phyloP scores from a whole-genome alignment of 2,329 filamentous ascomycete genomes.

The Helminthosporium solani region DNA sequence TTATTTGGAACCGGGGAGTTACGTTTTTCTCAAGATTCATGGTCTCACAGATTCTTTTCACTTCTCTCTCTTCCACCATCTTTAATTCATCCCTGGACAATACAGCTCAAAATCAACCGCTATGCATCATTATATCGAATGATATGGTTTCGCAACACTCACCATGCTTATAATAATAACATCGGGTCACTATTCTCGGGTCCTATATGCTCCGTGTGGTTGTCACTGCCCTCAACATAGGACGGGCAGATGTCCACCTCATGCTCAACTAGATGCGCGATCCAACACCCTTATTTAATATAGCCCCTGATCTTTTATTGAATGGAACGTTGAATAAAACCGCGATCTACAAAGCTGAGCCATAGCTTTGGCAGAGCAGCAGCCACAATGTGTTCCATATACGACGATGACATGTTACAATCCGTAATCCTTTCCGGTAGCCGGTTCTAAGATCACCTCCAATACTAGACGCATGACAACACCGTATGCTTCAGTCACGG shows the following conservation, averaged over 20 bases:
- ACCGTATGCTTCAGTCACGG: slow-evolving; percentile 43
- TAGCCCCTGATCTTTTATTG: slow-evolving; percentile 18
- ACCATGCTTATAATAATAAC: too few species aligned
- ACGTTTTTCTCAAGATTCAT: too few species aligned
- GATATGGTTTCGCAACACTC: too few species aligned
- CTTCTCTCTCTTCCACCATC: too few species aligned
- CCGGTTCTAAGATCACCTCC: too few species aligned
- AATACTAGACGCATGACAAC: slow-evolving; percentile 8
- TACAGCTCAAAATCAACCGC: too few species aligned
- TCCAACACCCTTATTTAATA: slow-evolving; percentile 1
- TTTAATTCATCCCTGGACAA: too few species aligned
- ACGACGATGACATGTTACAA: slow-evolving; percentile 13
- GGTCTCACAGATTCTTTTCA: too few species aligned
- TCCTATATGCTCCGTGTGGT: too few species aligned
- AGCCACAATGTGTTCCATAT: slow-evolving; percentile 17
- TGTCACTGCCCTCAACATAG: slow-evolving; percentile 13
- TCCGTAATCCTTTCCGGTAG: slow-evolving; percentile 30
- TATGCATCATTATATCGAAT: too few species aligned
- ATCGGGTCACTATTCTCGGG: not conserved
- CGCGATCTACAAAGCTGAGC: slow-evolving; percentile 19
- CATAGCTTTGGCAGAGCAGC: slow-evolving; percentile 33
- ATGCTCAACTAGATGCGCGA: slow-evolving; percentile 16
- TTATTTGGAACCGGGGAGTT: too few species aligned
- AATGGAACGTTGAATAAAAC: slow-evolving; percentile 8
- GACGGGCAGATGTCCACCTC: slow-evolving; percentile 20